A percentile compares a stretch with the other conserved stretches of the same genome.
Conservation (phyloP, 2,329 filamentous ascomycete species). For the Cladophialophora exuberans region DNA sequence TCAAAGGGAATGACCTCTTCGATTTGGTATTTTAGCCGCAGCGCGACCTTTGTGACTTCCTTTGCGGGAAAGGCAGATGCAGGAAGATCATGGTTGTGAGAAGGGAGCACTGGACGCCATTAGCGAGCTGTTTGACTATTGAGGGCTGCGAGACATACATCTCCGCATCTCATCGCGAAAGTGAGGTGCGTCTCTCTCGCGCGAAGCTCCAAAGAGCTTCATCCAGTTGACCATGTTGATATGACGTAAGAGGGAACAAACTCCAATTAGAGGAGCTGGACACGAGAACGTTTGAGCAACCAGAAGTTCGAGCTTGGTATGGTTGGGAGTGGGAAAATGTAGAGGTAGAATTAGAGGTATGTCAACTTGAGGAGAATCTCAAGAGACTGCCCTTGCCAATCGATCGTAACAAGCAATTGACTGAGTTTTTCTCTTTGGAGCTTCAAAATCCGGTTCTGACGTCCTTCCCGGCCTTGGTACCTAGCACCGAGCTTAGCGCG, state of each 20-base stretch:
- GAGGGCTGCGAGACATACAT: slow-evolving; percentile 38
- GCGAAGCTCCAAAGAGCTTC: slow-evolving; percentile 19
- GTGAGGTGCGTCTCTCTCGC: slow-evolving; percentile 37
- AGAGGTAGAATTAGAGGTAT: too few relatives aligned
- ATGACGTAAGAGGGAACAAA: slow-evolving; percentile 1
- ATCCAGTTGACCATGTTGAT: slow-evolving; percentile 29
- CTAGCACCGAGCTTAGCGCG: too few relatives aligned
- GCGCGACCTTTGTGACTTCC: slow-evolving; percentile 85
- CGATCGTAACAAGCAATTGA: background rate
- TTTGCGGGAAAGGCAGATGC: slow-evolving; percentile 71
- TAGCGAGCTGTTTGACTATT: background rate
- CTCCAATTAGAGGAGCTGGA: background rate
- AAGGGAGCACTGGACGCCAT: slow-evolving; percentile 42
- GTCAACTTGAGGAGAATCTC: too few relatives aligned
- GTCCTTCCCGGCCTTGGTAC: too few relatives aligned
- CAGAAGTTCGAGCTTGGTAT: background rate
- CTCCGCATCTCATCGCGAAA: slow-evolving; percentile 44
- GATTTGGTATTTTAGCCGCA: slow-evolving; percentile 87
- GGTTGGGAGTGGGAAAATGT: background rate
- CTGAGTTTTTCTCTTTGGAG: background rate
- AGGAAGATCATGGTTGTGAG: slow-evolving; percentile 42
- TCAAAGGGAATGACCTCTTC: slow-evolving; percentile 91
- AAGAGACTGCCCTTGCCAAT: background rate
- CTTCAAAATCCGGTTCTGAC: slow-evolving; percentile 4
- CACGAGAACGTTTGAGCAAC: background rate